These are phyloP conservation scores for Phoma sp. DNA, from an alignment of 2,329 filamentous ascomycete species.

Conservation along the genomic window DNA sequence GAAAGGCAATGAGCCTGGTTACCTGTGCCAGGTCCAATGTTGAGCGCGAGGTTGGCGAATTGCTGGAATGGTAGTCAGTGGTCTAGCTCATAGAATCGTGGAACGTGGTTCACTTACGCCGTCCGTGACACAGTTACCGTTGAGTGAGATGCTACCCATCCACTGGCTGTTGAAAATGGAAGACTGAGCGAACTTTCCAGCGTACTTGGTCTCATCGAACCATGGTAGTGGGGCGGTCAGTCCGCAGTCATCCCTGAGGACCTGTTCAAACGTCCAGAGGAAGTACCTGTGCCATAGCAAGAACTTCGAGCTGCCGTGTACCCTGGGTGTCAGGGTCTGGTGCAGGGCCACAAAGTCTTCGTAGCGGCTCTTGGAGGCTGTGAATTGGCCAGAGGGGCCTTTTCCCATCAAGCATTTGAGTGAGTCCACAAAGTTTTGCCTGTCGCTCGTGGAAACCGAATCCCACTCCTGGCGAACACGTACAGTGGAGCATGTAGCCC, in stretches of 20 bases:
- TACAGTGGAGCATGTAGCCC: constrained; percentile 30
- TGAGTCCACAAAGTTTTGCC: constrained; percentile 34
- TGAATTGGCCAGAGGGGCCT: constrained; percentile 32
- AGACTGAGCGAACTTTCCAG: constrained; percentile 38
- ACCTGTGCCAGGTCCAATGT: constrained; percentile 39
- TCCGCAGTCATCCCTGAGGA: constrained; percentile 51
- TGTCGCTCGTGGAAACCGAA: constrained; percentile 26
- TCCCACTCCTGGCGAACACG: constrained; percentile 44
- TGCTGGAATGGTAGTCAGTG: constrained; percentile 26
- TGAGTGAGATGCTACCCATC: constrained; percentile 34
- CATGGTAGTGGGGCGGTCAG: constrained; percentile 49
- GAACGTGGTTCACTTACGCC: constrained; percentile 37
- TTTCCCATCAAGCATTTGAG: constrained; percentile 40
- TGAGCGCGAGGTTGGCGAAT: constrained; percentile 42
- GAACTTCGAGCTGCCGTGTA: constrained; percentile 46
- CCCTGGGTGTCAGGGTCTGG: constrained; percentile 41
- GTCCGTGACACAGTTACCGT: constrained; percentile 39
- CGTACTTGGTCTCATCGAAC: constrained; percentile 46
- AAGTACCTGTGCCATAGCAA: constrained; percentile 54
- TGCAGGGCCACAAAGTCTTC: constrained; percentile 44
- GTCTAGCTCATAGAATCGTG: neutral
- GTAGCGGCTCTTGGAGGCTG: constrained; percentile 37
- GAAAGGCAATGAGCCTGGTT: constrained; percentile 43
- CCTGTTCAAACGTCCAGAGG: constrained; percentile 50
- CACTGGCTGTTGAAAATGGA: constrained; percentile 40